Evolutionary conservation across 2,329 filamentous ascomycete species (phyloP).

Genomic region (Dactylella cylindrospora): DNA sequence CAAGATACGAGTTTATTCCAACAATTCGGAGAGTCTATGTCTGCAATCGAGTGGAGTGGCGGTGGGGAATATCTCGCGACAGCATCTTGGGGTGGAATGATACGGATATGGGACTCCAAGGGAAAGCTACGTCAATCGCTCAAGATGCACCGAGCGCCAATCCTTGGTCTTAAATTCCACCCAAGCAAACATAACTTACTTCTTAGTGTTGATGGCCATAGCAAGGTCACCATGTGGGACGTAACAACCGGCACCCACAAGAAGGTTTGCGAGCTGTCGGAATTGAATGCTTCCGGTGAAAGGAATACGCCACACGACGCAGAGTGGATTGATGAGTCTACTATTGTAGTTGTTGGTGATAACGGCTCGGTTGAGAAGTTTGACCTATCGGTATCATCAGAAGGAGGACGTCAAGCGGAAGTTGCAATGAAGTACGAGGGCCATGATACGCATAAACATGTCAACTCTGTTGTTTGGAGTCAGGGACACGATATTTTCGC

Average conservation of each 20-base stretch:
- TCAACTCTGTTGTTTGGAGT: slow-evolving; percentile 31
- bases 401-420: slow-evolving; percentile 15
- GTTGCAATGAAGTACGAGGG: slow-evolving; percentile 23
- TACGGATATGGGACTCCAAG: slow-evolving; percentile 34
- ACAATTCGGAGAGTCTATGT: slow-evolving; percentile 29
- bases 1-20: slow-evolving; percentile 16
- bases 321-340: slow-evolving; percentile 41
- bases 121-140: slow-evolving; percentile 22
- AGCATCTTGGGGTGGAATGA: slow-evolving; percentile 35
- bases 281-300: slow-evolving; percentile 5
- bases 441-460: slow-evolving; percentile 37
- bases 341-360: slow-evolving; percentile 31
- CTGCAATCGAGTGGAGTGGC: slow-evolving; percentile 28
- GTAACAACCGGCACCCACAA: slow-evolving; percentile 24
- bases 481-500: slow-evolving; percentile 27
- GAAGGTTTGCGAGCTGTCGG: slow-evolving; percentile 26
- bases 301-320: slow-evolving; percentile 25
- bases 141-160: slow-evolving; percentile 33
- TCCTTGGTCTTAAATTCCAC: slow-evolving; percentile 37
- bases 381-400: slow-evolving; percentile 13
- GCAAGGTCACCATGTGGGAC: slow-evolving; percentile 36
- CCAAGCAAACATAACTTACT: slow-evolving; percentile 30
- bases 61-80: slow-evolving; percentile 39
- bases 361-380: slow-evolving; percentile 40
- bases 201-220: slow-evolving; percentile 33